A percentile compares a stretch with the other conserved stretches of the same genome.
Conservation (phyloP, 2,329 filamentous ascomycete species). For the Bipolaris gigantea region DNA sequence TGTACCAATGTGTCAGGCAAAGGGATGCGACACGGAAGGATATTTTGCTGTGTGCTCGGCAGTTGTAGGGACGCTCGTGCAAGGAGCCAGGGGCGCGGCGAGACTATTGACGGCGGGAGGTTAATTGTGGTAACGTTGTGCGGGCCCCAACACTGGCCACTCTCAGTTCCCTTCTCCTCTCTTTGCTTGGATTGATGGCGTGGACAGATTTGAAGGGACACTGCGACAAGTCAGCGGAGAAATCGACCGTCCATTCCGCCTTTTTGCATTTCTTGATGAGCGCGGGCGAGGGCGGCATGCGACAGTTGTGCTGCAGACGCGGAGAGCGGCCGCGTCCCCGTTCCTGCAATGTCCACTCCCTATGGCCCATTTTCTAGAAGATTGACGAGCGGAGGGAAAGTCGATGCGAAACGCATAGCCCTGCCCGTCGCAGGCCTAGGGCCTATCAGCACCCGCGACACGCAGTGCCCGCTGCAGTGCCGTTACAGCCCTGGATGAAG, state of each 20-base stretch:
- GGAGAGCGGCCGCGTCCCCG: slow-evolving; percentile 19
- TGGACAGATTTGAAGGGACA: neutral
- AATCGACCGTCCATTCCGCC: slow-evolving; percentile 13
- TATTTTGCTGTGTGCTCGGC: slow-evolving; percentile 5
- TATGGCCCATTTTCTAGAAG: slow-evolving; percentile 15
- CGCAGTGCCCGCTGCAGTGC: slow-evolving; percentile 17
- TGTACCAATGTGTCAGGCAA: slow-evolving; percentile 1
- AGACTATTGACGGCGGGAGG: neutral
- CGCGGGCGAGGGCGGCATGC: slow-evolving; percentile 13
- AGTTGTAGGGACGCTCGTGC: neutral
- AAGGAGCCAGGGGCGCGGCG: neutral
- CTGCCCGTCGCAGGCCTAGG: slow-evolving; percentile 19
- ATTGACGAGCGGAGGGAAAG: slow-evolving; percentile 18
- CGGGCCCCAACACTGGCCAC: neutral
- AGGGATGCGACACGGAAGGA: slow-evolving; percentile 1
- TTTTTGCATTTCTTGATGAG: slow-evolving; percentile 7
- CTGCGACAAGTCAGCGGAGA: slow-evolving; percentile 3
- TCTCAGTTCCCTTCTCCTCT: neutral
- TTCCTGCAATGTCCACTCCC: slow-evolving; percentile 10
- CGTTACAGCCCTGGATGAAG: slow-evolving; percentile 36
- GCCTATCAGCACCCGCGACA: slow-evolving; percentile 19
- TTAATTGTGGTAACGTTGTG: neutral
- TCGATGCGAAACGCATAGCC: slow-evolving; percentile 25
- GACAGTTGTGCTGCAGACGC: slow-evolving; percentile 25
- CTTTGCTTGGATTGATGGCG: neutral